Percentiles rank a stretch among this genome's conserved stretches.
Evolutionary conservation across 345 rosid genomes (phyloP).

Genomic region (Reutealis trisperma): DNA sequence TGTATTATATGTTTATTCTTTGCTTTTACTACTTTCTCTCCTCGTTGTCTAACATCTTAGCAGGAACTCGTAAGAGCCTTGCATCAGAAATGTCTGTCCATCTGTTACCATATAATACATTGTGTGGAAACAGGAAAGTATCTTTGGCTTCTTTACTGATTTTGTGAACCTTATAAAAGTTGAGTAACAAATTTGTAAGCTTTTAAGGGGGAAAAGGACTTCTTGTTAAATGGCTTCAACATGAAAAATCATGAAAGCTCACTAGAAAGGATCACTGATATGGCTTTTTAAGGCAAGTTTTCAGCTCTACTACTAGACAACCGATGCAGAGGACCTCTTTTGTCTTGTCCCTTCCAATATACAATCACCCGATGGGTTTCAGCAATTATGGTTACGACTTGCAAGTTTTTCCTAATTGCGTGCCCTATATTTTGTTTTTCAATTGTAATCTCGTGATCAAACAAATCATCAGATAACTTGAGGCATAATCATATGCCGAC

Average conservation of each 20-base stretch:
- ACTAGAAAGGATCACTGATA: no score
- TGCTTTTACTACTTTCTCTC: neutral
- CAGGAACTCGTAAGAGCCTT: neutral
- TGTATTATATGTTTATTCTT: neutral
- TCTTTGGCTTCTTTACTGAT: neutral
- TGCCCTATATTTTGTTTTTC: no score
- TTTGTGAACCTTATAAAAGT: neutral
- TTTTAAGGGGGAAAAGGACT: no score
- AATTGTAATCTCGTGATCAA: no score
- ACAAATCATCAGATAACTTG: no score
- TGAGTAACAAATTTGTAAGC: no score
- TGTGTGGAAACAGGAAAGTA: neutral
- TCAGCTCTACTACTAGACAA: no score
- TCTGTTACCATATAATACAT: neutral
- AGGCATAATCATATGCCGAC: no score
- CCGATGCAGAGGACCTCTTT: neutral
- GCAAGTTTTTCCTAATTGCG: no score
- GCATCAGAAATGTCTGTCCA: neutral
- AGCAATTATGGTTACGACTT: no score
- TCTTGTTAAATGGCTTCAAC: neutral
- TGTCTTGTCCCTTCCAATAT: neutral
- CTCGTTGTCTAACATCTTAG: neutral
- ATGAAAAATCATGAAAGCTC: neutral
- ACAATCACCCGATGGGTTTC: neutral
- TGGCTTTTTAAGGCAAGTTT: no score